Evolutionary conservation across 1,284 basidiomycete genomes (phyloP).

Genomic region (Apiotrichum gracile): DNA sequence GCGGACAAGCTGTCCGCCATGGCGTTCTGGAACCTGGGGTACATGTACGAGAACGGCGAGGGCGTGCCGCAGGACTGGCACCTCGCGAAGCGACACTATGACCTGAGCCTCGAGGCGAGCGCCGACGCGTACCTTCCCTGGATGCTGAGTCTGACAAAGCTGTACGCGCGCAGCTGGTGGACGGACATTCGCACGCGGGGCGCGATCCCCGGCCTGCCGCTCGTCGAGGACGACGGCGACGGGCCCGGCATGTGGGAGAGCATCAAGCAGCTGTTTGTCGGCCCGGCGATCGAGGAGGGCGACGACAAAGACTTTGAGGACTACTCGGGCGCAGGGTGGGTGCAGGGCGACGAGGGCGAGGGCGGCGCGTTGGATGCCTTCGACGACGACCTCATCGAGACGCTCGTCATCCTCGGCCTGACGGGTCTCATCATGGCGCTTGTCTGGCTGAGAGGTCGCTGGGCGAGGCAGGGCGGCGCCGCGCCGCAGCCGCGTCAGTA

Average conservation of each 20-base stretch:
- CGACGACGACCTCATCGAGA: constrained; percentile 30
- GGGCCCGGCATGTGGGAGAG: constrained; percentile 23
- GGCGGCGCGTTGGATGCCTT: constrained; percentile 12
- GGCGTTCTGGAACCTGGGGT: constrained; percentile 97
- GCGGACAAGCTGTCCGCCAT: constrained; percentile 85
- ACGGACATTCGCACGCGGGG: constrained; percentile 36
- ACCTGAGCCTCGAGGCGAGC: constrained; percentile 79
- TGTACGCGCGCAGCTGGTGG: constrained; percentile 61
- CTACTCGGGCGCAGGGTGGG: constrained; percentile 21
- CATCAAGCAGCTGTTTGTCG: constrained; percentile 30
- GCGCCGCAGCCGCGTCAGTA: neutral
- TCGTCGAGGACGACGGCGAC: constrained; percentile 34
- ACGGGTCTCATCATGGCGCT: constrained; percentile 14
- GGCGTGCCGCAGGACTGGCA: constrained; percentile 93
- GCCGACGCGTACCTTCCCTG: constrained; percentile 74
- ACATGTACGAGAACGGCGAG: constrained; percentile 96
- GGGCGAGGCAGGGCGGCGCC: neutral
- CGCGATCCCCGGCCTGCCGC: constrained; percentile 32
- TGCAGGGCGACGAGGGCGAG: constrained; percentile 1
- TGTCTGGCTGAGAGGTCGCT: constrained; percentile 11
- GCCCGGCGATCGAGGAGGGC: constrained; percentile 5
- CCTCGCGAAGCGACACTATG: constrained; percentile 94
- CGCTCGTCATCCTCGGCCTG: constrained; percentile 22
- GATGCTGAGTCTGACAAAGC: constrained; percentile 68
- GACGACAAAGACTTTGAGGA: constrained; percentile 14